Conservation (phyloP, 257 asterid genomes). For the Nicotiana knightiana region DNA sequence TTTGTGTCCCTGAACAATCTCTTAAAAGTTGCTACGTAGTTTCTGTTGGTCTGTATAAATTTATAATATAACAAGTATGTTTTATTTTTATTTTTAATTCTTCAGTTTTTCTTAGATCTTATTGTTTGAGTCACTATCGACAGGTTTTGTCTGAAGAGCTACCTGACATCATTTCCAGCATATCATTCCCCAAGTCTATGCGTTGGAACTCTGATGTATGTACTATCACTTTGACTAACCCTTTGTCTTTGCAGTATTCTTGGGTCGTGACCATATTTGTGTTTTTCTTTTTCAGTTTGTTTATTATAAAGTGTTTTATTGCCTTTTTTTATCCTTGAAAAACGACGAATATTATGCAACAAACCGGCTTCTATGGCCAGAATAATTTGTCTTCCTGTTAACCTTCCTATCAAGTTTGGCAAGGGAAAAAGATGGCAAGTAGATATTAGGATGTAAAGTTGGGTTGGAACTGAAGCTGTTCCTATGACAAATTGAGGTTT, state of each 20-base stretch:
- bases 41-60: neutral
- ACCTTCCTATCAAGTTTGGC: neutral
- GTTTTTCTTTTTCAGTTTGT: neutral
- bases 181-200: slow-evolving; percentile 92
- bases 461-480: neutral
- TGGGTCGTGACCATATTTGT: neutral
- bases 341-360: neutral
- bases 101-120: neutral
- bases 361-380: neutral
- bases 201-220: slow-evolving; percentile 96
- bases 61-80: neutral
- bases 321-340: neutral
- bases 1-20: neutral
- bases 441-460: neutral
- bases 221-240: slow-evolving; percentile 18
- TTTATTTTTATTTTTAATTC: neutral
- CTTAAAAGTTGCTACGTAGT: neutral
- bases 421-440: neutral
- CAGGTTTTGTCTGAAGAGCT: slow-evolving; percentile 88
- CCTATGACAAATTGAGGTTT: neutral
- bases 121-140: slow-evolving; percentile 18
- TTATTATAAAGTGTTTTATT: neutral
- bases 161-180: slow-evolving; percentile 59
- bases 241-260: neutral
- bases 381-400: neutral